Base-by-base conservation (phyloP, 768 basidiomycete species). In the Dioszegia hungarica region DNA sequence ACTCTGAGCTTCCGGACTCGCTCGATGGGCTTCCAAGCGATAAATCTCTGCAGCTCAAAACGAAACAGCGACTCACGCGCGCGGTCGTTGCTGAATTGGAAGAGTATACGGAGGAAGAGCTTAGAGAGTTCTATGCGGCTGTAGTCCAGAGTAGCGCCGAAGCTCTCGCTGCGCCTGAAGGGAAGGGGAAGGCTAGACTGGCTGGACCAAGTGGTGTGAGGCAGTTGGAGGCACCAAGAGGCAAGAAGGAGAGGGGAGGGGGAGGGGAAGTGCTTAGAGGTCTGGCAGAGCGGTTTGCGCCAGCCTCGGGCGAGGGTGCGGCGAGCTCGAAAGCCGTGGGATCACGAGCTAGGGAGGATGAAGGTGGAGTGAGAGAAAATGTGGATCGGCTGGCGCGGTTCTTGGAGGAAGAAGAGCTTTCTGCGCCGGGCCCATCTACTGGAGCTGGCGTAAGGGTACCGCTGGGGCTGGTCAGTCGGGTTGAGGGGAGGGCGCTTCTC, bases 401-500 rank as follows among this genome's bases (percentile, higher is more conserved):
- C 17, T 12, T 24, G 12, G 45, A 46, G 25, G 45, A 46, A 20
- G 45, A 46, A 12, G 45, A 46, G n/a, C 8, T 2, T 3, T 5
- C 19, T n/a, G 11, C 29, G 11, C 22, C 22, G 28, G 5, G 27
- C 29, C 9, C 27, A 4, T 46, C 45, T 8, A 29, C 19, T 46
- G 12, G 27, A 28, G 22, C 5, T 28, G 45, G 37, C 4, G 20
- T 48, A 12, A 12, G 38, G 6, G 33, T 84, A 19, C 80, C 82
- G 17, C 64, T 83, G 2, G 77, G 79, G 15, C 53, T 85, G 10
- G 68, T 87, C 19, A 80, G 84, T 0, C 44, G 75, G 17, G 59
- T 73, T 10, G 85, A 88, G 68, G 84, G 82, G 76, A 76, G 80
- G 39, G 81, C 82, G 1, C 74, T 87, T 5, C 74, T 86, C 2